phyloP scores from a whole-genome alignment of 805 yeast species.

The Wickerhamomyces chambardii region DNA sequence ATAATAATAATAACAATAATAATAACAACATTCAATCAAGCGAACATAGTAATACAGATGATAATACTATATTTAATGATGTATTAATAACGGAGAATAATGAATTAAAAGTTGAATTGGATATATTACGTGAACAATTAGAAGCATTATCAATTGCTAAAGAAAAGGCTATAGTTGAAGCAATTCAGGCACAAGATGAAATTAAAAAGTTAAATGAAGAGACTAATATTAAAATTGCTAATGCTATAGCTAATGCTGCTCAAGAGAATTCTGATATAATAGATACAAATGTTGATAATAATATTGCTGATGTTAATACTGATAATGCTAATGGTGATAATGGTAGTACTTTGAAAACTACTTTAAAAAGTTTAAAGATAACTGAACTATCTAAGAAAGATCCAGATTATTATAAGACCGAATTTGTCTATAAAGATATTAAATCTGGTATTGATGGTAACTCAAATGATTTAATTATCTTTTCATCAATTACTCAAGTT shows the following conservation, averaged over 20 bases:
- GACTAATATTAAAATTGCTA: too few species aligned
- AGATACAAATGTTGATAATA: too few species aligned
- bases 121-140: background rate
- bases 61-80: background rate
- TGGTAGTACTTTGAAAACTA: too few species aligned
- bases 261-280: too few species aligned
- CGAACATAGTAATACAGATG: too few species aligned
- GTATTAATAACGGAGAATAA: background rate
- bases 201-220: too few species aligned
- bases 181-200: too few species aligned
- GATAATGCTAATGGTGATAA: too few species aligned
- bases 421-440: slow-evolving; percentile 1
- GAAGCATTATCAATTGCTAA: too few species aligned
- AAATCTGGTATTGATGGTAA: slow-evolving; percentile 2
- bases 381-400: background rate
- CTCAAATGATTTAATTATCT: slow-evolving; percentile 7
- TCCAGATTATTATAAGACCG: background rate
- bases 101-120: background rate
- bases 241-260: background rate
- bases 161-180: too few species aligned
- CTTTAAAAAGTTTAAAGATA: background rate
- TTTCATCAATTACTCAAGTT: slow-evolving; percentile 6
- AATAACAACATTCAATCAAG: too few species aligned
- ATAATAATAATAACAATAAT: too few species aligned
- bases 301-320: background rate